phyloP scores from a whole-genome alignment of 768 basidiomycete species.

The Boletus rufocinnamomeus region DNA sequence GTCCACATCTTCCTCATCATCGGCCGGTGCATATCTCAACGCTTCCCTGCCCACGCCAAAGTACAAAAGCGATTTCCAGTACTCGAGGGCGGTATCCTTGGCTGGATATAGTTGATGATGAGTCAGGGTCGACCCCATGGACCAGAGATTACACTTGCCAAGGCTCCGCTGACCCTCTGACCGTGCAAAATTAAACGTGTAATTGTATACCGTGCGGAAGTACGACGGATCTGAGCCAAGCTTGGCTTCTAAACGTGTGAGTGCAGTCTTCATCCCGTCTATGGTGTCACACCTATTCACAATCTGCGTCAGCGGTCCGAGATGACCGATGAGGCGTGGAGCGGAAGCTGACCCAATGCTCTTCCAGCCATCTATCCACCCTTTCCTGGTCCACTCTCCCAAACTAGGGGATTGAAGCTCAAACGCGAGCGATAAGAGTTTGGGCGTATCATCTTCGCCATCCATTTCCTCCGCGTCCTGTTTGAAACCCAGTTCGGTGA shows the following conservation, averaged over 20 bases:
- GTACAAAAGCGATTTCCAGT: conserved; percentile 78
- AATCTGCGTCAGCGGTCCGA: conserved; percentile 6
- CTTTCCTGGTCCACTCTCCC: conserved; percentile 68
- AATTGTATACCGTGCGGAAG: conserved; percentile 77
- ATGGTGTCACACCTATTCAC: conserved; percentile 63
- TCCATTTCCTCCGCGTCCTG: conserved; percentile 51
- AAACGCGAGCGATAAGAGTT: conserved; percentile 74
- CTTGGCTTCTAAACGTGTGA: conserved; percentile 56
- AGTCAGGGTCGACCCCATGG: conserved; percentile 1
- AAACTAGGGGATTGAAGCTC: conserved; percentile 76
- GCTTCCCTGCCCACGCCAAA: conserved; percentile 71
- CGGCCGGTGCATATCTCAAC: conserved; percentile 44
- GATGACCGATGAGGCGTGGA: background rate
- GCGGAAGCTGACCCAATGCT: conserved; percentile 53
- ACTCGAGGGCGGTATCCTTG: conserved; percentile 69
- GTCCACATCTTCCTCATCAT: conserved; percentile 51
- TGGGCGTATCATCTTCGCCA: conserved; percentile 77
- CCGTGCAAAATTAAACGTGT: conserved; percentile 80
- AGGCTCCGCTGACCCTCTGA: conserved; percentile 78
- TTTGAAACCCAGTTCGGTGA: conserved; percentile 38
- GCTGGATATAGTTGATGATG: conserved; percentile 37
- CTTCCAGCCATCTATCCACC: conserved; percentile 86
- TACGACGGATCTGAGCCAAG: conserved; percentile 66
- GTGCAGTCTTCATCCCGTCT: conserved; percentile 54
- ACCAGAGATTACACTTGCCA: conserved; percentile 44